These are phyloP conservation scores for Glomus cerebriforme DNA, from an alignment of 192 early-diverging fungal species.

Conservation along the genomic window DNA sequence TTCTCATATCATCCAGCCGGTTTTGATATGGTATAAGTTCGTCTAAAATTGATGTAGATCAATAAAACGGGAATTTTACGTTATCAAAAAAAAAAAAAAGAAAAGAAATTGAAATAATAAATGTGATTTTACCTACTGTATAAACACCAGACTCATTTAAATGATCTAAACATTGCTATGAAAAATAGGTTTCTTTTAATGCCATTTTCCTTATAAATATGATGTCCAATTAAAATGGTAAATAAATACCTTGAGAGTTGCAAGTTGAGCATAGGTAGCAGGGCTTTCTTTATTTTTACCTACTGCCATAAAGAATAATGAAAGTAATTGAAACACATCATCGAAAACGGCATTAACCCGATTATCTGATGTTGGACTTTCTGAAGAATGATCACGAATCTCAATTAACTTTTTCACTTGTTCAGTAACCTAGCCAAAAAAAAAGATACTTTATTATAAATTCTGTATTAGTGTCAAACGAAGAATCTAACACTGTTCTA, in stretches of 20 bases:
- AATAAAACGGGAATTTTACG: conserved; percentile 21
- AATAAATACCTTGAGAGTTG: conserved; percentile 66
- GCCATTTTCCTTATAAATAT: neutral
- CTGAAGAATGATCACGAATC: conserved; percentile 30
- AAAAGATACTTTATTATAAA: neutral
- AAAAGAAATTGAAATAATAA: neutral
- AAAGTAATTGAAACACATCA: conserved; percentile 75
- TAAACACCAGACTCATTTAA: conserved; percentile 63
- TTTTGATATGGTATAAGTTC: conserved; percentile 63
- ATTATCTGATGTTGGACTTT: conserved; percentile 37
- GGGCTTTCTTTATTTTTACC: conserved; percentile 78
- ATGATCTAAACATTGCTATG: conserved; percentile 18
- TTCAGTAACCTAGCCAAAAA: conserved; percentile 35
- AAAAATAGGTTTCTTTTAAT: neutral
- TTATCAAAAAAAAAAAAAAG: neutral
- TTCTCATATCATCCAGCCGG: conserved; percentile 59
- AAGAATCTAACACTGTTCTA: neutral
- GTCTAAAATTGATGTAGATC: conserved; percentile 35
- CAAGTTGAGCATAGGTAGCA: conserved; percentile 74
- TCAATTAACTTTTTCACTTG: conserved; percentile 45
- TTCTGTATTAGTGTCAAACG: neutral
- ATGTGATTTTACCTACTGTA: conserved; percentile 47
- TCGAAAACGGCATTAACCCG: conserved; percentile 71
- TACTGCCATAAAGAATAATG: conserved; percentile 74
- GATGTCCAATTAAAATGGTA: neutral